These are phyloP conservation scores for Poa annua DNA, from an alignment of 176 grass and related monocot species.

Conservation along the genomic window DNA sequence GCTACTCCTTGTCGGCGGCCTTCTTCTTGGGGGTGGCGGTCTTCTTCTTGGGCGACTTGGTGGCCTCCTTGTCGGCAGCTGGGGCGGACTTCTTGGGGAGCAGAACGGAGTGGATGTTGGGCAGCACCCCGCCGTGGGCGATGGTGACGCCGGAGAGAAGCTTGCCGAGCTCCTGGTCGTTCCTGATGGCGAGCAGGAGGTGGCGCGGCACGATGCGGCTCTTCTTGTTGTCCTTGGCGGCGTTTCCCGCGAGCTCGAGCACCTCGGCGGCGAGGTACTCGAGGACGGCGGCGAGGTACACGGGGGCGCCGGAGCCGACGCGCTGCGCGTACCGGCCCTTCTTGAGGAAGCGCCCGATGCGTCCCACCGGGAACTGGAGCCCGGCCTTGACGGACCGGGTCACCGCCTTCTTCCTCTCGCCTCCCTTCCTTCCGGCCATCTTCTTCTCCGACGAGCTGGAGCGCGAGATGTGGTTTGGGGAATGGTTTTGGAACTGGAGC, in stretches of 20 bases:
- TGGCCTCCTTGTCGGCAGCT: not conserved
- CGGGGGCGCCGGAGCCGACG: constrained; percentile 66
- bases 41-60: constrained; percentile 38
- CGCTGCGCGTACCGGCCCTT: constrained; percentile 68
- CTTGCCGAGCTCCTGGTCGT: constrained; percentile 73
- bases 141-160: constrained; percentile 63
- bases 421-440: constrained; percentile 25
- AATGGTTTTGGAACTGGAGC: not conserved
- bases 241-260: constrained; percentile 66
- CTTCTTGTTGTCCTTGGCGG: constrained; percentile 78
- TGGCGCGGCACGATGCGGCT: constrained; percentile 58
- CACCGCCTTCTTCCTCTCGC: constrained; percentile 55
- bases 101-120: constrained; percentile 66
- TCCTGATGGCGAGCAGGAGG: constrained; percentile 62
- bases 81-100: constrained; percentile 49
- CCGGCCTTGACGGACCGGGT: constrained; percentile 65
- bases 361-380: constrained; percentile 80
- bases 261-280: constrained; percentile 83
- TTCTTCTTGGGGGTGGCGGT: constrained; percentile 9
- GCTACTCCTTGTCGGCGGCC: not conserved
- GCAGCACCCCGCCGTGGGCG: constrained; percentile 59
- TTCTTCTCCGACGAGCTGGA: not conserved
- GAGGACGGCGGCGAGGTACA: constrained; percentile 75
- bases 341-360: constrained; percentile 75
- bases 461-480: not conserved